Base-by-base conservation (phyloP, 441 rosid genomes). In the Pelargonium myrrhifolium region DNA sequence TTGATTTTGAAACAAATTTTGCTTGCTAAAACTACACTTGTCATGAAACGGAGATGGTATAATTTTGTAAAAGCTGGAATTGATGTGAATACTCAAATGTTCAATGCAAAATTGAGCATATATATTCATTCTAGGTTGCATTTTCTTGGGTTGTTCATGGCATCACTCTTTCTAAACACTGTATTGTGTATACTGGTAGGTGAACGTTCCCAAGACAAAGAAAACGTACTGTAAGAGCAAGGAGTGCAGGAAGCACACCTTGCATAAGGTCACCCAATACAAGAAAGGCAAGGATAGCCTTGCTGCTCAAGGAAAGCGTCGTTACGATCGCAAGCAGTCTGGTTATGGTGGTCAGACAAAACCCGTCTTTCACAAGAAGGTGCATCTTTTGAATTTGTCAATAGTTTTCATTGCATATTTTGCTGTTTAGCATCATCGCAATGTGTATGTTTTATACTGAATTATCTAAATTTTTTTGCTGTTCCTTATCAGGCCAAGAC, bases 281-380 rank as follows among this genome's bases (percentile, higher is more conserved):
- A 71, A 71, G 69, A 71, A 71, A 43, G 74, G 74, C 9, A 71
- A 71, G 65, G 74, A 71, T 8, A 71, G 74, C 37, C 68, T 71
- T 0, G 74, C 74, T 17, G 74, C 47, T 2, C 74, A 71, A 43
- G 69, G 74, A 11, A 71, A 71, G 69, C 24, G 74, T 12, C 69
- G 74, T 59, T 71, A 71, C 45, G 74, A 71, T 35, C 65, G 74
- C 35, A 71, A 71, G 21, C 74, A 71, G 42, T 71, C 74, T 24
- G 74, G 74, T 8, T 71, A 71, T 60, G 74, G 74, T 37, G 74
- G 74, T 14, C 74, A 71, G n/a, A 65, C 74, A 15, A 71, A 71
- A 55, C 70, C 74, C 12, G 74, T 71, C 43, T 71, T 71, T 47
- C 74, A 71, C 74, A 71, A 71, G 39, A 71, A 71, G 70, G 74